Evolutionary conservation across 2,329 filamentous ascomycete genomes (phyloP), one percentile per base, ranked within the genome.

Genomic region (Hypoxylon rubiginosum): DNA sequence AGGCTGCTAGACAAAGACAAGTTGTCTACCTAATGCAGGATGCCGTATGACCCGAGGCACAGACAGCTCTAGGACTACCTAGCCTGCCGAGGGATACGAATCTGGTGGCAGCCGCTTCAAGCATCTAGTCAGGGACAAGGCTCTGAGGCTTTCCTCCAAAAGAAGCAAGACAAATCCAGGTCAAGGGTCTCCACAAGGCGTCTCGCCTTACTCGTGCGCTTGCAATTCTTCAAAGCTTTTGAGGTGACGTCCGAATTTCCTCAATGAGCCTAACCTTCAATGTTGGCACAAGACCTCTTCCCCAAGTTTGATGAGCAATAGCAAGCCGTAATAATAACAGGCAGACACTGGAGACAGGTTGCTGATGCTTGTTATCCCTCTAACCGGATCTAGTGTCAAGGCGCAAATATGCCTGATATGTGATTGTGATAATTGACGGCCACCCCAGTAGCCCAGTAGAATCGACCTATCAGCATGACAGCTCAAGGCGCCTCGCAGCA

Each of bases 381-480:
- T 26, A 50, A 46, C 30, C 58, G 53, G 41, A 54, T 62, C 43
- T 58, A 51, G 57, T 43, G 59, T n/a, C 48, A 30, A 69, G 50
- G 49, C 46, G 19, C 15, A 34, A 43, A n/a, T n/a, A n/a, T n/a
- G n/a, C n/a, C n/a, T n/a, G n/a, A 60, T 63, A 39, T 58, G 62
- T 60, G 58, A 46, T 66, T 32, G 51, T 60, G 51, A 56, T 56
- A 59, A 36, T 54, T 48, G 50, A 53, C 50, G 57, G 51, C 19
- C 39, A 61, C 60, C n/a, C n/a, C n/a, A n/a, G n/a, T n/a, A n/a
- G n/a, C 45, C 43, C 46, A 58, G 52, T 39, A 62, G 64, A 71
- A 74, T 73, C 73, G 72, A 45, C 73, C 72, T 74, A 74, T 74
- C 65, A 73, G 71, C 43, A 30, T 58, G 55, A 48, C 46, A 58